Evolutionary conservation across 129 eudicot genomes (phyloP).

Genomic region (Tanacetum coccineum): DNA sequence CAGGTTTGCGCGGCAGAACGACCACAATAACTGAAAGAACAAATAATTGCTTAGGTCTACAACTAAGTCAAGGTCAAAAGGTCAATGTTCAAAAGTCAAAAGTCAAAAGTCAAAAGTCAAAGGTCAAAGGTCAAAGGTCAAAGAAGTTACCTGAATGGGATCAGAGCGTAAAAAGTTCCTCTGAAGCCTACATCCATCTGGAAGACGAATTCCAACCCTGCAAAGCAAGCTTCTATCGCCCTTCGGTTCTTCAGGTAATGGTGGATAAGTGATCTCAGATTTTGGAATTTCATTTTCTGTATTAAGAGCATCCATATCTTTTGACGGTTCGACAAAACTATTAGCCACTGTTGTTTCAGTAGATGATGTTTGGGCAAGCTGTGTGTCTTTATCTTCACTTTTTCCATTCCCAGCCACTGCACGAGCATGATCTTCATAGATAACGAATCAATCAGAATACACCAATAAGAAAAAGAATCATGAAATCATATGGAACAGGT

Average conservation of each 20-base stretch:
- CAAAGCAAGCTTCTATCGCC: constrained; percentile 70
- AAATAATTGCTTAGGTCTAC: background rate
- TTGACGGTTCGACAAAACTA: constrained; percentile 24
- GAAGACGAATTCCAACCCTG: constrained; percentile 86
- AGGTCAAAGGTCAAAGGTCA: constrained; percentile 15
- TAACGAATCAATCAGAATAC: background rate
- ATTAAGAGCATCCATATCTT: constrained; percentile 29
- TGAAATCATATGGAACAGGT: background rate
- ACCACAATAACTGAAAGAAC: constrained; percentile 66
- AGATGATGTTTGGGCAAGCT: constrained; percentile 62
- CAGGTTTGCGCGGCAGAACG: constrained; percentile 63
- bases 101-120: too few species aligned
- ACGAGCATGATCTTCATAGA: background rate
- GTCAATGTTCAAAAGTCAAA: too few species aligned
- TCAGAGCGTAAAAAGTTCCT: constrained; percentile 74
- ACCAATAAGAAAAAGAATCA: background rate
- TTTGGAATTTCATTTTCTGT: constrained; percentile 32
- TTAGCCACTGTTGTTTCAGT: constrained; percentile 45
- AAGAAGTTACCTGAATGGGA: constrained; percentile 55
- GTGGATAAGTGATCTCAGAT: constrained; percentile 52
- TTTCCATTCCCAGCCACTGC: constrained; percentile 43
- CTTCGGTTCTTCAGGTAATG: constrained; percentile 84
- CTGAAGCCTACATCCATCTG: constrained; percentile 92
- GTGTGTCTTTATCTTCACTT: constrained; percentile 59
- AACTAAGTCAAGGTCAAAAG: background rate